A percentile compares a stretch with the other conserved stretches of the same genome.
phyloP scores from a whole-genome alignment of 2,329 filamentous ascomycete species.

The Fusarium udum region DNA sequence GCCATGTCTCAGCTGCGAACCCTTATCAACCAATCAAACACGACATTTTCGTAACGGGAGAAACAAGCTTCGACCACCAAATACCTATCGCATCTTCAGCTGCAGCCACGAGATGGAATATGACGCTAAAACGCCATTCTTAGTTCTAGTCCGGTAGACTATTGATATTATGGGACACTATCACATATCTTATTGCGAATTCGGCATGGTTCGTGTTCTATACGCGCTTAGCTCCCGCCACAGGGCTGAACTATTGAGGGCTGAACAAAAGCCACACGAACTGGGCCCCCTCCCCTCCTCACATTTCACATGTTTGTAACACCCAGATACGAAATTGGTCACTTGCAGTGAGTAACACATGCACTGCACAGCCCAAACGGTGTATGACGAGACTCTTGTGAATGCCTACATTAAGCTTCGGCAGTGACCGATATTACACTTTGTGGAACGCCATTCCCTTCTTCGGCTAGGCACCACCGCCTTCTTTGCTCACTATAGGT shows the following conservation, averaged over 20 bases:
- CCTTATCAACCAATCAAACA: not conserved
- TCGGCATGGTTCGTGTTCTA: not conserved
- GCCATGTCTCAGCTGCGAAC: not conserved
- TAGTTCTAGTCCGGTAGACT: not conserved
- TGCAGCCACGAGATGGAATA: not conserved
- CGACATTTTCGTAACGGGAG: not conserved
- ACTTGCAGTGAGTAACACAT: not conserved
- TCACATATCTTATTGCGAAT: not conserved
- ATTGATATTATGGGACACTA: not conserved
- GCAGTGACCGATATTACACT: not conserved
- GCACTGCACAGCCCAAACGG: not conserved
- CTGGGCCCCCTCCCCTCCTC: not conserved
- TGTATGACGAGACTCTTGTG: too few species aligned
- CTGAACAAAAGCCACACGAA: not conserved
- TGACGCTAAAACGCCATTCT: not conserved
- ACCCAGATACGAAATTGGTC: fast-evolving
- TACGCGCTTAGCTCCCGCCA: not conserved
- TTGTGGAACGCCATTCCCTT: not conserved
- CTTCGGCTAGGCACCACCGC: not conserved
- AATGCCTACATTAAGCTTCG: not conserved
- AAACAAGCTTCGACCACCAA: not conserved
- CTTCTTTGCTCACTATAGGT: not conserved
- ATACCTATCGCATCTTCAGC: not conserved
- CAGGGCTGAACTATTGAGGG: not conserved
- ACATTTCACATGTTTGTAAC: not conserved